Conservation (phyloP, 441 rosid genomes). For the Macaranga tanarius region DNA sequence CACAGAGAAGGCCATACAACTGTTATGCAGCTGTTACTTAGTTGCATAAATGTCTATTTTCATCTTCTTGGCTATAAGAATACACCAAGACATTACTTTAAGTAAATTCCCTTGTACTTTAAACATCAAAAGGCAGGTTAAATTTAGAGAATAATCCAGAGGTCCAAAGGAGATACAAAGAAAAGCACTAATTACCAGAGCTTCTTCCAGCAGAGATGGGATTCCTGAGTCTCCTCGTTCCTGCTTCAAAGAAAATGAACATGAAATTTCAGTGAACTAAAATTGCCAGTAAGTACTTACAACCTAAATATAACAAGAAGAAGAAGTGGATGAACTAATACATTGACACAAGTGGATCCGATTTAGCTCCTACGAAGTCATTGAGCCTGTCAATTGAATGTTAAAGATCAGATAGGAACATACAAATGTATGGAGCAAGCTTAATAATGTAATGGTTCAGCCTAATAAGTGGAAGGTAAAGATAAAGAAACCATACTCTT, state of each 20-base stretch:
- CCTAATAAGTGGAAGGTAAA: background rate
- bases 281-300: background rate
- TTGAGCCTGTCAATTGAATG: slow-evolving; percentile 40
- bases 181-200: slow-evolving; percentile 28
- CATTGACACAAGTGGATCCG: slow-evolving; percentile 42
- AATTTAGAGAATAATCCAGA: background rate
- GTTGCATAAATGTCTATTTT: background rate
- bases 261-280: background rate
- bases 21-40: background rate
- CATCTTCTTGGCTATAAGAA: background rate
- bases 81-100: too few relatives aligned
- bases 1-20: background rate
- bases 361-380: slow-evolving; percentile 39
- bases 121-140: background rate
- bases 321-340: slow-evolving; percentile 16
- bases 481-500: slow-evolving; percentile 43
- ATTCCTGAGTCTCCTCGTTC: slow-evolving; percentile 20
- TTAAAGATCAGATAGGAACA: background rate
- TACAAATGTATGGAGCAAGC: background rate
- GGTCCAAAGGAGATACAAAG: background rate
- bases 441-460: background rate
- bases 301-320: background rate
- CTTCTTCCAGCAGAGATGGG: slow-evolving; percentile 27
- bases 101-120: too few relatives aligned
- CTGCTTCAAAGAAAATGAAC: slow-evolving; percentile 20